A percentile compares a stretch with the other conserved stretches of the same genome.
Evolutionary conservation across 2,329 filamentous ascomycete species (phyloP).

Genomic region (Penicillium janthinellum): DNA sequence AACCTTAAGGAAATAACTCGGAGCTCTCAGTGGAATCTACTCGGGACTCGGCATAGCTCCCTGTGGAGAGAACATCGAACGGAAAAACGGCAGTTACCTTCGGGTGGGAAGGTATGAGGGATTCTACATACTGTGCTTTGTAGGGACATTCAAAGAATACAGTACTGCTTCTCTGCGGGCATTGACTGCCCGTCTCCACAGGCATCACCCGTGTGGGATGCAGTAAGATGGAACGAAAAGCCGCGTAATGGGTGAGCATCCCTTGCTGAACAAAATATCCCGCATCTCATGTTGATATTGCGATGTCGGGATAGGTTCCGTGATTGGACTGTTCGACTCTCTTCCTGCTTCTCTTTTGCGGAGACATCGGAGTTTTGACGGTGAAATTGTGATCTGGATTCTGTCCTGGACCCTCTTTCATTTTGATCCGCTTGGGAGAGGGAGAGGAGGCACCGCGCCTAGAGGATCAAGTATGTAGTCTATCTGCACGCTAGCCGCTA

Average conservation of each 20-base stretch:
- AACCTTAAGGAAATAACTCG: conserved; percentile 16
- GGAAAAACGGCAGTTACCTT: not conserved
- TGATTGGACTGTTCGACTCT: conserved; percentile 1
- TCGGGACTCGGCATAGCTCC: not conserved
- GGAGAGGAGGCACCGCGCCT: not conserved
- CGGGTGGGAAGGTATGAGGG: not conserved
- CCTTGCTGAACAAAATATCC: conserved; percentile 18
- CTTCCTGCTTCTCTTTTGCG: conserved; percentile 7
- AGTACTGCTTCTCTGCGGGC: not conserved
- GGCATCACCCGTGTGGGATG: conserved; percentile 6
- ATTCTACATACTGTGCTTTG: not conserved
- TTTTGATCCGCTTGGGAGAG: not conserved
- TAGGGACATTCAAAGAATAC: not conserved
- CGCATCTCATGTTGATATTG: conserved; percentile 2
- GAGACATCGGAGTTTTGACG: conserved; percentile 11
- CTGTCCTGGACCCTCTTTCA: conserved; percentile 4
- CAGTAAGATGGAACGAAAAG: conserved; percentile 5
- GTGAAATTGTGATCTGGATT: conserved; percentile 1
- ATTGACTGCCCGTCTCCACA: not conserved
- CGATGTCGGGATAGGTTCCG: conserved; percentile 8
- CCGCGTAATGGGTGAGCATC: conserved; percentile 18
- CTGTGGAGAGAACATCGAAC: too few relatives aligned
- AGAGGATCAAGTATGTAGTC: not conserved
- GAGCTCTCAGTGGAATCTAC: not conserved
- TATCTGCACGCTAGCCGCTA: not conserved